phyloP scores from a whole-genome alignment of 495 filamentous ascomycete genomes.

The Massariosphaeria phaeospora region DNA sequence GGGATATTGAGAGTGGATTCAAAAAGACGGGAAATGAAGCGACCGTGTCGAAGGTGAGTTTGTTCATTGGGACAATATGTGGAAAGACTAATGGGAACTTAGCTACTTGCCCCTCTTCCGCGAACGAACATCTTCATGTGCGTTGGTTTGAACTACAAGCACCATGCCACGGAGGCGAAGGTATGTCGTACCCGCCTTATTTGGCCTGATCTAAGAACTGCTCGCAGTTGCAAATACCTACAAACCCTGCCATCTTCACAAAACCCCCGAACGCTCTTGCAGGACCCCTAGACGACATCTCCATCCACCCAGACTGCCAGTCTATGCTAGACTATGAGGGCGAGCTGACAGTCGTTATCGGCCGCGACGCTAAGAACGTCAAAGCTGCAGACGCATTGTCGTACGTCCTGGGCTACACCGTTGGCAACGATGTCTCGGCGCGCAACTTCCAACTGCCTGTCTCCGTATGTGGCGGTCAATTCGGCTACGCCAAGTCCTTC shows the following conservation, averaged over 20 bases:
- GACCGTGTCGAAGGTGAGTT: conserved; percentile 34
- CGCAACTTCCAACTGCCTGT: conserved; percentile 43
- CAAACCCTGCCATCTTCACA: conserved; percentile 43
- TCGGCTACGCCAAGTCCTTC: conserved; percentile 47
- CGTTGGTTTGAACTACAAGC: conserved; percentile 45
- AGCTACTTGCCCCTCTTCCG: conserved; percentile 28
- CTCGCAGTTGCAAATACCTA: conserved; percentile 38
- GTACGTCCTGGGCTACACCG: conserved; percentile 47
- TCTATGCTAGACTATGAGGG: conserved; percentile 35
- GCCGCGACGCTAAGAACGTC: conserved; percentile 40
- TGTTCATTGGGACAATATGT: not conserved
- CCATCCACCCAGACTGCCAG: conserved; percentile 41
- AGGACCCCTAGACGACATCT: conserved; percentile 38
- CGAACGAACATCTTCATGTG: conserved; percentile 36
- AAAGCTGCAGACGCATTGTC: conserved; percentile 32
- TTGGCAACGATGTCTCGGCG: conserved; percentile 47
- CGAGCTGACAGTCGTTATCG: conserved; percentile 43
- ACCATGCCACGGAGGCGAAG: conserved; percentile 43
- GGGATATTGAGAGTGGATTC: conserved; percentile 19
- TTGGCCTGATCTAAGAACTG: not conserved
- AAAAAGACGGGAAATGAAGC: conserved; percentile 24
- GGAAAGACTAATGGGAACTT: not conserved
- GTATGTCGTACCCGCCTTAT: conserved; percentile 24
- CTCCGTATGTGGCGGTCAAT: conserved; percentile 42
- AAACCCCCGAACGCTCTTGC: conserved; percentile 43